Percentiles rank a stretch among this genome's conserved stretches.
phyloP scores from a whole-genome alignment of 2,329 filamentous ascomycete species.

The Hypoxylon sp. region DNA sequence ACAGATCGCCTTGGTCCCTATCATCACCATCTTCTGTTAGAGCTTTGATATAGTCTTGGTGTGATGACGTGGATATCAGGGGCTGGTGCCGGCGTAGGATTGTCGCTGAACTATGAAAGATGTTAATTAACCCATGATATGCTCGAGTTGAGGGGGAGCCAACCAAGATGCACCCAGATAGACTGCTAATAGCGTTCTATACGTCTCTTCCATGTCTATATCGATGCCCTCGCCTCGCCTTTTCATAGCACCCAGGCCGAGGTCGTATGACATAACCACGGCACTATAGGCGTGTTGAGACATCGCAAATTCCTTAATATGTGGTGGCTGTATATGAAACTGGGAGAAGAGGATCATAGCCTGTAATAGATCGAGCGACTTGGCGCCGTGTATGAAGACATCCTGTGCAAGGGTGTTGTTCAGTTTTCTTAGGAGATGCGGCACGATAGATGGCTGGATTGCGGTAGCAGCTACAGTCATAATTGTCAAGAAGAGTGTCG shows the following conservation, averaged over 20 bases:
- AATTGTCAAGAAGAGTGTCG: slow-evolving; percentile 32
- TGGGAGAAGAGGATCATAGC: slow-evolving; percentile 35
- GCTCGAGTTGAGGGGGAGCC: slow-evolving; percentile 9
- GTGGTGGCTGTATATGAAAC: slow-evolving; percentile 34
- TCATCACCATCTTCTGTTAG: slow-evolving; percentile 9
- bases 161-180: slow-evolving; percentile 36
- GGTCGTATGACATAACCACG: slow-evolving; percentile 36
- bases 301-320: slow-evolving; percentile 30
- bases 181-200: slow-evolving; percentile 32
- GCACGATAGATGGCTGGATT: slow-evolving; percentile 26
- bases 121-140: slow-evolving; percentile 3
- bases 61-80: slow-evolving; percentile 21
- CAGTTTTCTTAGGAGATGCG: slow-evolving; percentile 23
- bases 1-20: slow-evolving; percentile 20
- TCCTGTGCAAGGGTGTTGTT: slow-evolving; percentile 34
- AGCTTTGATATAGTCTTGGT: slow-evolving; percentile 24
- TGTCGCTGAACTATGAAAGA: slow-evolving; percentile 20
- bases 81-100: slow-evolving; percentile 35
- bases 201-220: slow-evolving; percentile 11
- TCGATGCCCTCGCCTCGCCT: slow-evolving; percentile 1
- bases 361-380: slow-evolving; percentile 35
- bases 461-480: slow-evolving; percentile 33
- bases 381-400: slow-evolving; percentile 34
- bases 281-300: slow-evolving; percentile 37
- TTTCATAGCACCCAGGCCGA: slow-evolving; percentile 14